phyloP scores from a whole-genome alignment of 1,284 basidiomycete genomes.

The Xerocomus nothofagi region DNA sequence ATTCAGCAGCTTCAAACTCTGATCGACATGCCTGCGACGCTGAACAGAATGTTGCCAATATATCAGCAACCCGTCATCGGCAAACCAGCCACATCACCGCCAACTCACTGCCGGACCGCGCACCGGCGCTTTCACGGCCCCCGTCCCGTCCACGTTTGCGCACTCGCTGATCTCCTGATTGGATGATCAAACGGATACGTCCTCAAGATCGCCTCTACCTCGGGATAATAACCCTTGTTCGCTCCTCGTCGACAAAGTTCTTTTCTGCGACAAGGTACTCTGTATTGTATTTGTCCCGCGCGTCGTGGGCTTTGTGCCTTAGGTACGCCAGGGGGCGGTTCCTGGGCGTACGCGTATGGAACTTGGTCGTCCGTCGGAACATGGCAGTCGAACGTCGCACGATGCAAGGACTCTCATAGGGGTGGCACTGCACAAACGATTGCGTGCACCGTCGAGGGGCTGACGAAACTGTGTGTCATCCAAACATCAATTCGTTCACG shows the following conservation, averaged over 20 bases:
- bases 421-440: too few species aligned
- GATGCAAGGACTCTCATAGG: too few species aligned
- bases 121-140: too few species aligned
- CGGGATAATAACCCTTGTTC: slow-evolving; percentile 36
- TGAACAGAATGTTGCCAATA: too few species aligned
- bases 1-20: slow-evolving; percentile 9
- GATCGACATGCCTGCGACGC: slow-evolving; percentile 26
- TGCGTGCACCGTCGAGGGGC: too few species aligned
- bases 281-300: background rate
- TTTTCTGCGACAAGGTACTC: slow-evolving; percentile 26
- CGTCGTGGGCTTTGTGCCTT: background rate
- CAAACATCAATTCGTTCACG: too few species aligned
- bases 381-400: too few species aligned
- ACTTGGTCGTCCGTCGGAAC: background rate
- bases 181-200: slow-evolving; percentile 43
- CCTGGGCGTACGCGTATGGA: background rate
- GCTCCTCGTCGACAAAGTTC: slow-evolving; percentile 39
- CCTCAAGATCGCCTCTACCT: slow-evolving; percentile 21
- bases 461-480: too few species aligned
- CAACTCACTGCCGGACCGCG: slow-evolving; percentile 31
- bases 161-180: slow-evolving; percentile 26
- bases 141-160: too few species aligned
- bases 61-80: too few species aligned
- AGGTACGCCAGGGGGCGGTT: background rate
- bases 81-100: background rate